Percentiles rank a stretch among this genome's conserved stretches.
Conservation (phyloP, 2,329 filamentous ascomycete genomes). For the Fusarium setosum region DNA sequence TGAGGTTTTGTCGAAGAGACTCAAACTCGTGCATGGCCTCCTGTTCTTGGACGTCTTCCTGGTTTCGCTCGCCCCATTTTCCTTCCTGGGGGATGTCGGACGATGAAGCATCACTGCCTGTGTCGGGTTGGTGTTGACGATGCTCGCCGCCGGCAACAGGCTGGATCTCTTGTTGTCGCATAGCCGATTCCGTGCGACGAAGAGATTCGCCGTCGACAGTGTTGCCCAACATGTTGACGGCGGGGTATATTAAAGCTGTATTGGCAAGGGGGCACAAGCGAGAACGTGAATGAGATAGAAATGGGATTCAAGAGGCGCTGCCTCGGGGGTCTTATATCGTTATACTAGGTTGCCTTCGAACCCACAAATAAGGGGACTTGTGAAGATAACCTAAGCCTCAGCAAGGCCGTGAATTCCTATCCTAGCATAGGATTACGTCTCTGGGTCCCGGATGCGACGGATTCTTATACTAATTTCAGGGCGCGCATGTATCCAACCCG, state of each 20-base stretch:
- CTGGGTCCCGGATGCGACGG: neutral
- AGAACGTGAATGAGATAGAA: neutral
- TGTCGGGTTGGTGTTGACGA: constrained; percentile 6
- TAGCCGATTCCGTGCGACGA: constrained; percentile 46
- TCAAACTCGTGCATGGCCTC: constrained; percentile 51
- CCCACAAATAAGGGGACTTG: too few relatives aligned
- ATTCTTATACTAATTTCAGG: neutral
- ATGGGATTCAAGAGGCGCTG: too few relatives aligned
- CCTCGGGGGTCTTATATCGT: too few relatives aligned
- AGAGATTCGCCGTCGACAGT: constrained; percentile 46
- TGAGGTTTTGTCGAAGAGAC: constrained; percentile 48
- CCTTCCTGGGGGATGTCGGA: constrained; percentile 30
- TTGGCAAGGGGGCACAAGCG: too few relatives aligned
- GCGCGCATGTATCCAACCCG: neutral
- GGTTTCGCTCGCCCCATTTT: constrained; percentile 52
- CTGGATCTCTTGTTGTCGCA: constrained; percentile 36
- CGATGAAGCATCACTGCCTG: constrained; percentile 31
- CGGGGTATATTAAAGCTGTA: too few relatives aligned
- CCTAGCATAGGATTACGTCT: neutral
- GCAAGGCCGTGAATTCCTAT: too few relatives aligned
- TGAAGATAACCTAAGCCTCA: too few relatives aligned
- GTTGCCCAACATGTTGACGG: constrained; percentile 47
- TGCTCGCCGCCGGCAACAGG: constrained; percentile 31
- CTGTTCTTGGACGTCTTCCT: constrained; percentile 47
- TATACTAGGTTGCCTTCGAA: too few relatives aligned